These are phyloP conservation scores for Paulownia fortunei DNA, from an alignment of 257 asterid genomes.

Conservation along the genomic window DNA sequence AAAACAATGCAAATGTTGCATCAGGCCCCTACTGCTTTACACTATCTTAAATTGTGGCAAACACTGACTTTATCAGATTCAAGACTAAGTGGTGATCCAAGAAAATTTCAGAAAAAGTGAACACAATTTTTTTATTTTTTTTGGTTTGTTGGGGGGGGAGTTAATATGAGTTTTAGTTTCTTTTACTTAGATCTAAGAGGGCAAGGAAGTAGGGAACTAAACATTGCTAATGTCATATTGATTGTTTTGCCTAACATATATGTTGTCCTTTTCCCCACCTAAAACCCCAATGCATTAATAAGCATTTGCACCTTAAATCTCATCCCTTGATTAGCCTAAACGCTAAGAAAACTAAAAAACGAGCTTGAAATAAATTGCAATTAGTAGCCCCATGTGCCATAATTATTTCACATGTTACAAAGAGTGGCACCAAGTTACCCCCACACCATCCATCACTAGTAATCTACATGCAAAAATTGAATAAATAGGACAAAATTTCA, in stretches of 20 bases:
- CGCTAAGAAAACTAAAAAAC: neutral
- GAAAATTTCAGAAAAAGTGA: too few relatives aligned
- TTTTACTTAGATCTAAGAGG: too few relatives aligned
- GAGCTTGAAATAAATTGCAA: slow-evolving; percentile 22
- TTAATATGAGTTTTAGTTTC: too few relatives aligned
- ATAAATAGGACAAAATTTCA: slow-evolving; percentile 32
- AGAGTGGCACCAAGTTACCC: slow-evolving; percentile 1
- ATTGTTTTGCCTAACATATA: neutral
- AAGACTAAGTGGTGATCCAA: too few relatives aligned
- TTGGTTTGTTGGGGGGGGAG: too few relatives aligned
- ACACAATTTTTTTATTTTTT: too few relatives aligned
- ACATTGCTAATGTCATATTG: too few relatives aligned
- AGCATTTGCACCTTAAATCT: neutral
- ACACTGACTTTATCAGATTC: too few relatives aligned
- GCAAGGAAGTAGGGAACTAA: too few relatives aligned
- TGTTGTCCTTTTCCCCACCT: neutral
- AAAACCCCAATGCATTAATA: neutral
- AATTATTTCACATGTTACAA: slow-evolving; percentile 31
- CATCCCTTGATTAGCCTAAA: neutral
- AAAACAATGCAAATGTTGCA: neutral
- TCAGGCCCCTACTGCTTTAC: neutral
- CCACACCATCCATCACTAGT: slow-evolving; percentile 1
- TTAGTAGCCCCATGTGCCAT: slow-evolving; percentile 46
- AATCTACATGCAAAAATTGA: neutral
- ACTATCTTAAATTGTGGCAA: neutral